Percentiles rank a stretch among this genome's conserved stretches.
Evolutionary conservation across 2,329 filamentous ascomycete genomes (phyloP).

Genomic region (Diaporthe aspalathi): DNA sequence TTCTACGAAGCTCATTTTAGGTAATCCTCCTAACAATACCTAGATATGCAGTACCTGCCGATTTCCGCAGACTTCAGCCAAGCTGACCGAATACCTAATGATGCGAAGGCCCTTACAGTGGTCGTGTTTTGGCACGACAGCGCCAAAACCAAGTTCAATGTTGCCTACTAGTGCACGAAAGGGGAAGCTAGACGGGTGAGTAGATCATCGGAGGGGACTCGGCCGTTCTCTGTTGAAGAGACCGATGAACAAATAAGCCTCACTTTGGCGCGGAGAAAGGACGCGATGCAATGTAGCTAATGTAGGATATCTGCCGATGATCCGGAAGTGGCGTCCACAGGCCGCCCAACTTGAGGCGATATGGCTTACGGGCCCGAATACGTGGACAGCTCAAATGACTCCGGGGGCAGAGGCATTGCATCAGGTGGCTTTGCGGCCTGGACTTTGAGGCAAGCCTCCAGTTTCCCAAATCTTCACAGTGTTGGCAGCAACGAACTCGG

Average conservation of each 20-base stretch:
- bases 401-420: neutral
- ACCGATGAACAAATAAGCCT: too few species aligned
- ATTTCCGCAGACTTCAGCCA: neutral
- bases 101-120: neutral
- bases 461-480: constrained; percentile 58
- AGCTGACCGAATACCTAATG: neutral
- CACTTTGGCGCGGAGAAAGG: too few species aligned
- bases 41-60: too few species aligned
- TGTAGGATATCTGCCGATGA: neutral
- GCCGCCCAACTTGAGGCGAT: neutral
- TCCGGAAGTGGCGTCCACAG: neutral
- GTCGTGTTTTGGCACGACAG: neutral
- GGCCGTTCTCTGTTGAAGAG: too few species aligned
- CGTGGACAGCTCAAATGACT: neutral
- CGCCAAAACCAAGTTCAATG: too few species aligned
- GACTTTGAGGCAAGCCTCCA: constrained; percentile 62
- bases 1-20: too few species aligned
- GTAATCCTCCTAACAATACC: too few species aligned
- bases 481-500: constrained; percentile 60
- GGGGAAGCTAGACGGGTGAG: too few species aligned
- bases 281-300: neutral
- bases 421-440: constrained; percentile 43
- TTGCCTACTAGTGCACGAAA: too few species aligned
- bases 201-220: neutral
- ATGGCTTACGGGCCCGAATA: neutral